Base-by-base conservation (phyloP, 2,329 filamentous ascomycete genomes). In the Fusarium dimerum region DNA sequence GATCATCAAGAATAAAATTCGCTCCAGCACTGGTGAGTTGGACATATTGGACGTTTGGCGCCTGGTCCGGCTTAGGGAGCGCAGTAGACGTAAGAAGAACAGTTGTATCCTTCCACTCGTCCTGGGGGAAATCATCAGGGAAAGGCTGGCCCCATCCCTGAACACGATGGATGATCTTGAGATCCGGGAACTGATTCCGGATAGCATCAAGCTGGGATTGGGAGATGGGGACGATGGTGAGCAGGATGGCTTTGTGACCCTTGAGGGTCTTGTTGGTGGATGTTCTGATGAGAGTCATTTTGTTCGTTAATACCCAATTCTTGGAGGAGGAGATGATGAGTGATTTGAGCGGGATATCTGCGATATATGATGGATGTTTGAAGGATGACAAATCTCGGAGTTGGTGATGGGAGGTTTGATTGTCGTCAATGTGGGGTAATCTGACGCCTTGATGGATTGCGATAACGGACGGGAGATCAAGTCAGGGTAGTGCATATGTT, bases 21-120 rank as follows among this genome's bases (percentile, higher is more conserved):
- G 77, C 77, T 7, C 82, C 82, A 2, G 82, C 82, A 49, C 76
- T 81, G 18, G 74, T 70, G 7, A 85, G 73, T 67, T 84, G 81
- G 16, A 84, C 75, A 45, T 79, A 77, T 60, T 78, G 71, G 54
- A 85, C 64, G 29, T 75, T 76, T 2, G 78, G 76, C 1, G 74
- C 79, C 15, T 71, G 61, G 8, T 75, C 73, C 5, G 64, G 60
- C 0, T 68, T 65, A 1, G 81, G 80, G 17, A 83, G 63, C 6
- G 68, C 60, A 3, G 67, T 67, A 9, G 74, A 71, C 1, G 78
- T 76, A 30, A 81, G 52, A 16, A 80, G 65, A 6, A 83, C 65
- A 0, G 80, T 83, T n/a, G 76, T 75, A 10, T 75, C 68, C 26
- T 71, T 66, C 77, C 78, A 82, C 20, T 76, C 73, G 5, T 74